Conservation (phyloP, 169 alveolate genomes). For the Ichthyophthirius multifiliis region DNA sequence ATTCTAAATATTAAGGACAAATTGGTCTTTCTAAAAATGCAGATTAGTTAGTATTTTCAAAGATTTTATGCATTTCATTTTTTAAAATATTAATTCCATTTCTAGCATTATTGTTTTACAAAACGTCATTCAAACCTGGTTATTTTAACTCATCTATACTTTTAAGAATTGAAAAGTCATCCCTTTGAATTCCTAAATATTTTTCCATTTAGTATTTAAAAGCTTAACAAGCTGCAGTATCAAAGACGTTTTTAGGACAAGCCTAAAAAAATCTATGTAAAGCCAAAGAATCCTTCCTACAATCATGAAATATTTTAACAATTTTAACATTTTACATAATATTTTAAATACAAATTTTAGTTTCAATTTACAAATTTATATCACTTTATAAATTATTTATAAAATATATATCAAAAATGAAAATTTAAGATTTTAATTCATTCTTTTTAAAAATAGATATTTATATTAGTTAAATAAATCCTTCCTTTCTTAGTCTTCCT, state of each 20-base stretch:
- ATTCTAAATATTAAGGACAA: conserved; percentile 32
- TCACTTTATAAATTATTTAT: neutral
- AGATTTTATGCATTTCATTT: conserved; percentile 11
- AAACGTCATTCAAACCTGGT: conserved; percentile 58
- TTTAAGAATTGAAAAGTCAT: neutral
- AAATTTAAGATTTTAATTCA: neutral
- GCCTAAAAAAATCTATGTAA: conserved; percentile 10
- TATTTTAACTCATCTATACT: conserved; percentile 4
- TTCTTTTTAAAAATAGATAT: conserved; percentile 7
- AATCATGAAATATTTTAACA: conserved; percentile 47
- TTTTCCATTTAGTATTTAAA: neutral
- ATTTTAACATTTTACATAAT: conserved; percentile 21
- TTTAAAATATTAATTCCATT: conserved; percentile 45
- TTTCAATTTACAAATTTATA: neutral
- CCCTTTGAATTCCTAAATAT: neutral
- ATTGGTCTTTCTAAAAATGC: conserved; percentile 44
- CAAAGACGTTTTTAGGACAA: conserved; percentile 30
- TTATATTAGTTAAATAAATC: conserved; percentile 31
- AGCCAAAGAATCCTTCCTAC: conserved; percentile 47
- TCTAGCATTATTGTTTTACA: conserved; percentile 22
- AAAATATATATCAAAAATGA: conserved; percentile 15
- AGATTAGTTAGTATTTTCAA: neutral
- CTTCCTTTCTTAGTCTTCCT: conserved; percentile 32
- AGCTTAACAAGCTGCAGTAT: conserved; percentile 42
- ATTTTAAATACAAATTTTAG: neutral